These are phyloP conservation scores for Brassica hybrid DNA, from an alignment of 441 rosid species.

Conservation along the genomic window DNA sequence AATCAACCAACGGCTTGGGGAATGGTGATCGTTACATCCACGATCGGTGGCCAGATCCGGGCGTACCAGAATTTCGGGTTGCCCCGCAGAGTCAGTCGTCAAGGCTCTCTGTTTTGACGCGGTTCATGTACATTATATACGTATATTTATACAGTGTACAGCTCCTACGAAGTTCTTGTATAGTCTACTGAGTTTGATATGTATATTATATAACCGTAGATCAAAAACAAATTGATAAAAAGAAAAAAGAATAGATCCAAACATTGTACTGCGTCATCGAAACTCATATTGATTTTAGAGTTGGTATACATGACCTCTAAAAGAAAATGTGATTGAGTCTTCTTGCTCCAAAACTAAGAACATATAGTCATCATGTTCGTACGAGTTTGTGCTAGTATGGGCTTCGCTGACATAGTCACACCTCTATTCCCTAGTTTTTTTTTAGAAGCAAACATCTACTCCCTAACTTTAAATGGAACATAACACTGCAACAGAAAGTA, in stretches of 20 bases:
- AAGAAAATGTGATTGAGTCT: background rate
- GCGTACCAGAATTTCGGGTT: constrained; percentile 86
- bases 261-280: background rate
- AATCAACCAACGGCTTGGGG: constrained; percentile 87
- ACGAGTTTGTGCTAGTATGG: constrained; percentile 20
- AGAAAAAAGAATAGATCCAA: background rate
- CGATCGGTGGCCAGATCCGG: constrained; percentile 80
- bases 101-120: constrained; percentile 53
- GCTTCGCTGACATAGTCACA: constrained; percentile 7
- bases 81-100: constrained; percentile 77
- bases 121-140: constrained; percentile 10
- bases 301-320: background rate
- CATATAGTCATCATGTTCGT: background rate
- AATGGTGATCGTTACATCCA: constrained; percentile 85
- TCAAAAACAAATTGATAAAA: background rate
- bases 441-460: too few species aligned
- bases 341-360: background rate
- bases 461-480: background rate
- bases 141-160: constrained; percentile 13
- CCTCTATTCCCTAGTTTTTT: background rate
- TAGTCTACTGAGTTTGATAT: constrained; percentile 17
- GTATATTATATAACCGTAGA: constrained; percentile 2
- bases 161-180: constrained; percentile 16
- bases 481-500: constrained; percentile 7
- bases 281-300: background rate